Conservation (phyloP, 345 rosid species). For the sweet orange (Citrus sinensis) region DNA sequence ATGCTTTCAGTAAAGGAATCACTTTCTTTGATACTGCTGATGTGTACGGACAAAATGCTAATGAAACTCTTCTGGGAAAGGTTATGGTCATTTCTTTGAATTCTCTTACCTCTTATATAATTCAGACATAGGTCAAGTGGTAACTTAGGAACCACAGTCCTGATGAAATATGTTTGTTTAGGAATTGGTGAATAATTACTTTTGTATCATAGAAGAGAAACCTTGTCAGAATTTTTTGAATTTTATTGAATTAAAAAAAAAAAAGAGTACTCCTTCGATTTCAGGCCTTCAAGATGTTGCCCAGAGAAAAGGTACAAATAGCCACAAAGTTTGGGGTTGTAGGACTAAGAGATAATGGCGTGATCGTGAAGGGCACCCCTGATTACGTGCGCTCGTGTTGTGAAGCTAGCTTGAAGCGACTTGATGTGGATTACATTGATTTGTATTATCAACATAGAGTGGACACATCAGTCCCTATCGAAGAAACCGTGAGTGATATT, state of each 20-base stretch:
- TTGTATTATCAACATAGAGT: slow-evolving; percentile 50
- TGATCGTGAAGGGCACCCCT: slow-evolving; percentile 36
- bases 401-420: slow-evolving; percentile 58
- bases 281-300: slow-evolving; percentile 58
- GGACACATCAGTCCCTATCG: slow-evolving; percentile 46
- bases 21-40: slow-evolving; percentile 57
- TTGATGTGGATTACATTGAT: slow-evolving; percentile 49
- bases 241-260: neutral
- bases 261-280: neutral
- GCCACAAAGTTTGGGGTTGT: slow-evolving; percentile 55
- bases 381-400: slow-evolving; percentile 52
- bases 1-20: slow-evolving; percentile 49
- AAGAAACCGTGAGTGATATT: slow-evolving; percentile 40
- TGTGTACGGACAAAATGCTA: slow-evolving; percentile 28
- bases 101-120: too few species aligned
- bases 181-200: neutral
- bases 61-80: slow-evolving; percentile 31
- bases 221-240: neutral
- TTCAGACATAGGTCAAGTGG: too few species aligned
- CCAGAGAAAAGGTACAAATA: slow-evolving; percentile 51
- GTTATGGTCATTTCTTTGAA: slow-evolving; percentile 7
- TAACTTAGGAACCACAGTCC: neutral
- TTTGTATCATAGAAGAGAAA: neutral
- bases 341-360: neutral
- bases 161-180: neutral